phyloP scores from a whole-genome alignment of 192 early-diverging fungal species.

The Gryganskiella cystojenkinii region DNA sequence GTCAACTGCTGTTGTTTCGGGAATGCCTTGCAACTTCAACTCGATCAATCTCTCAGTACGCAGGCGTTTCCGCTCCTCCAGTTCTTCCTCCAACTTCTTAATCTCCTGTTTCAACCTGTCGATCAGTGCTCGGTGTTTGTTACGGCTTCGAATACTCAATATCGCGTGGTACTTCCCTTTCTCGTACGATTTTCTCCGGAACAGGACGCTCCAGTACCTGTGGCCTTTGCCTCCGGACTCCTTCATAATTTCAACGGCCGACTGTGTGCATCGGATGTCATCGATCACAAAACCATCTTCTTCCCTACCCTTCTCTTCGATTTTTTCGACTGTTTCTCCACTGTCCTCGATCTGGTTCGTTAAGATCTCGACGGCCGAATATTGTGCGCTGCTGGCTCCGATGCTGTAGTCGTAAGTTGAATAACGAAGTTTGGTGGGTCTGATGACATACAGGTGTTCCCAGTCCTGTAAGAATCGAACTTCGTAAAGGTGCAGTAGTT shows the following conservation, averaged over 20 bases:
- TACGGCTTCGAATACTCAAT: conserved; percentile 12
- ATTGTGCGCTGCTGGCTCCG: neutral
- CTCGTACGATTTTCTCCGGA: neutral
- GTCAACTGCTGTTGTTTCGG: conserved; percentile 3
- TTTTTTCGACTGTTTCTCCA: neutral
- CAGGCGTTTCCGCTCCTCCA: neutral
- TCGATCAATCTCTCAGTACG: neutral
- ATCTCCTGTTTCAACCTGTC: conserved; percentile 3
- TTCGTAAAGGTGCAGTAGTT: conserved; percentile 17
- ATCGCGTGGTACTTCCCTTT: conserved; percentile 9
- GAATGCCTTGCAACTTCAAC: neutral
- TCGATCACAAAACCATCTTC: conserved; percentile 6
- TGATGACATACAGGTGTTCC: conserved; percentile 7
- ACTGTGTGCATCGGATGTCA: neutral
- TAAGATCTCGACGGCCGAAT: neutral
- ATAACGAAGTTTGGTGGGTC: conserved; percentile 2
- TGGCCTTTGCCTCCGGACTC: neutral
- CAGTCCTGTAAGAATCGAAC: conserved; percentile 9
- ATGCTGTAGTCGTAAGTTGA: conserved; percentile 5
- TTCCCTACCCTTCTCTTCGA: neutral
- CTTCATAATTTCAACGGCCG: neutral
- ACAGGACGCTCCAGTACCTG: conserved; percentile 3
- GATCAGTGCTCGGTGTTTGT: neutral
- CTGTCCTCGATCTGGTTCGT: neutral
- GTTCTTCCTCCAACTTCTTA: neutral